Evolutionary conservation across 2,329 filamentous ascomycete species (phyloP).

Genomic region (Hypoxylon sp.): DNA sequence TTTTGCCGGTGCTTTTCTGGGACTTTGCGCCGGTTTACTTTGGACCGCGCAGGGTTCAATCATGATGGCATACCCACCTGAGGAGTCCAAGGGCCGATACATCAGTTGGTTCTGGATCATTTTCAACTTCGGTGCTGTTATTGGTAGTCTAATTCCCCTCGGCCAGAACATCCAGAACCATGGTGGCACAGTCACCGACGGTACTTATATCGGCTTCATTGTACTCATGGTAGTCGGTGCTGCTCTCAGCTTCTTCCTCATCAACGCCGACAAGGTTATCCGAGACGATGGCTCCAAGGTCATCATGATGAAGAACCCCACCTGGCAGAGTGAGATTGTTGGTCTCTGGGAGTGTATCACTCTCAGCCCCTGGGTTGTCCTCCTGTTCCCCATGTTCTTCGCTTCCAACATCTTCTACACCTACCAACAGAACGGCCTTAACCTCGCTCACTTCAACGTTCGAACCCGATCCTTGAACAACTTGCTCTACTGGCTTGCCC

Average conservation of each 20-base stretch:
- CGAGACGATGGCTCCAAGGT: slow-evolving; percentile 75
- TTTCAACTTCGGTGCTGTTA: slow-evolving; percentile 90
- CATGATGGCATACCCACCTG: slow-evolving; percentile 89
- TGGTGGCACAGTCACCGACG: slow-evolving; percentile 62
- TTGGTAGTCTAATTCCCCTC: slow-evolving; percentile 81
- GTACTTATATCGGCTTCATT: slow-evolving; percentile 80
- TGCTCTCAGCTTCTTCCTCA: slow-evolving; percentile 66
- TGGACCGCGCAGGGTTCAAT: slow-evolving; percentile 87
- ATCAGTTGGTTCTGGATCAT: slow-evolving; percentile 95
- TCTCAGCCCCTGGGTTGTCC: slow-evolving; percentile 71
- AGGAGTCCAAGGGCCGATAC: slow-evolving; percentile 84
- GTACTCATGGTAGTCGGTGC: slow-evolving; percentile 74
- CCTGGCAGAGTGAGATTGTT: slow-evolving; percentile 74
- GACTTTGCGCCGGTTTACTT: slow-evolving; percentile 79
- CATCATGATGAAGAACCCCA: slow-evolving; percentile 79
- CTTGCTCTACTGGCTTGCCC: slow-evolving; percentile 74
- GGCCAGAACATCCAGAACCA: slow-evolving; percentile 73
- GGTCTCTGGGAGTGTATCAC: slow-evolving; percentile 72
- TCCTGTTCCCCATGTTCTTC: slow-evolving; percentile 82
- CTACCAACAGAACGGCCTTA: slow-evolving; percentile 79
- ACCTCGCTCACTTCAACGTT: slow-evolving; percentile 73
- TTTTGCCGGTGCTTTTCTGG: slow-evolving; percentile 79
- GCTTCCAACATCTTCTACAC: slow-evolving; percentile 83
- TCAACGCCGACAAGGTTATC: slow-evolving; percentile 71
- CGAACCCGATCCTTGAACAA: slow-evolving; percentile 76